Conservation (phyloP, 2,329 filamentous ascomycete species). For the Thelonectria olida region DNA sequence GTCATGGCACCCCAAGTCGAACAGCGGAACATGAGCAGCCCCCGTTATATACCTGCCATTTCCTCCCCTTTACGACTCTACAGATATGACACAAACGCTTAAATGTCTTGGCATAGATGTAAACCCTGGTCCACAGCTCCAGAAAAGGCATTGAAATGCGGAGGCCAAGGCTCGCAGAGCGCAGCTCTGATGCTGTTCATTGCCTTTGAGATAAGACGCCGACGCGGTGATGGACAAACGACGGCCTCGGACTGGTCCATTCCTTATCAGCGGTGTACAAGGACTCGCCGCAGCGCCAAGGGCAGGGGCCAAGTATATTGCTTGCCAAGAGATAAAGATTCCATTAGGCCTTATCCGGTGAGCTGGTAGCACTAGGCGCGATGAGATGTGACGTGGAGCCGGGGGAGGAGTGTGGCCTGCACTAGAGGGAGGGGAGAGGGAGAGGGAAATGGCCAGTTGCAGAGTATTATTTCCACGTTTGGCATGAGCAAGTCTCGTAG, state of each 20-base stretch:
- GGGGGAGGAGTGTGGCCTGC: neutral
- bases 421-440: too few species aligned
- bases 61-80: neutral
- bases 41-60: constrained; percentile 1
- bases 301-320: neutral
- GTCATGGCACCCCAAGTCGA: neutral
- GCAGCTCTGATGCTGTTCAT: neutral
- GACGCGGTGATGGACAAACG: neutral
- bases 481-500: neutral
- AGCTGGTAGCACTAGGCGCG: neutral
- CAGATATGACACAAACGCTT: neutral
- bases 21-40: neutral
- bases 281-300: neutral
- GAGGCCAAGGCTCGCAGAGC: neutral
- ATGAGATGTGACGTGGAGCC: neutral
- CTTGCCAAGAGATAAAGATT: constrained; percentile 15
- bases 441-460: neutral
- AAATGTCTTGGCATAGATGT: constrained; percentile 10
- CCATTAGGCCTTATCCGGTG: constrained; percentile 1
- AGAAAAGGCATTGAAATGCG: neutral
- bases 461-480: neutral
- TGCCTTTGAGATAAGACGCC: constrained; percentile 1
- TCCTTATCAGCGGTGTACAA: constrained; percentile 8
- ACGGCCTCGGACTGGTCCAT: constrained; percentile 1
- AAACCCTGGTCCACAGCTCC: neutral